These are phyloP conservation scores for Aurifilum marmelostoma DNA, from an alignment of 2,329 filamentous ascomycete species.

Conservation along the genomic window DNA sequence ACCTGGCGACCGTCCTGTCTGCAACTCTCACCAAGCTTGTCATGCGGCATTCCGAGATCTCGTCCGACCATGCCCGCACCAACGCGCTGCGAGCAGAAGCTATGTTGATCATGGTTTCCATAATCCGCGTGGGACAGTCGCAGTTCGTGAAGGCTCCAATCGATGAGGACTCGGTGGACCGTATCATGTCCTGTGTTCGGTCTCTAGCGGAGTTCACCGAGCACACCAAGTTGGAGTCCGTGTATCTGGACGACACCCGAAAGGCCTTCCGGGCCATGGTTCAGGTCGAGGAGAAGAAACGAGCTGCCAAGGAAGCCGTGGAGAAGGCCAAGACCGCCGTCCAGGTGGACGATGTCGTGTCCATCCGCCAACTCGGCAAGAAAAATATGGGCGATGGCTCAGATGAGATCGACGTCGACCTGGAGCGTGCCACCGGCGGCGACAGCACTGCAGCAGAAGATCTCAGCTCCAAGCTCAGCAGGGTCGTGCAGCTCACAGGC, in stretches of 20 bases:
- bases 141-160: constrained; percentile 97
- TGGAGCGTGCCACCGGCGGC: constrained; percentile 92
- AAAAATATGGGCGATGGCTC: constrained; percentile 81
- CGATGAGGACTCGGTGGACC: constrained; percentile 96
- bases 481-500: constrained; percentile 94
- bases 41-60: constrained; percentile 95
- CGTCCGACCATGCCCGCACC: constrained; percentile 79
- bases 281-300: constrained; percentile 95
- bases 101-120: constrained; percentile 99
- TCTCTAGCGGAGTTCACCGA: constrained; percentile 88
- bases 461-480: constrained; percentile 88
- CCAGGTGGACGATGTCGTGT: constrained; percentile 93
- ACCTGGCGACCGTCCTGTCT: constrained; percentile 91
- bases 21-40: constrained; percentile 96
- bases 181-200: constrained; percentile 96
- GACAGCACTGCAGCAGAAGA: constrained; percentile 79
- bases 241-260: constrained; percentile 92
- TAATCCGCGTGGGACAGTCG: constrained; percentile 97
- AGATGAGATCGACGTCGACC: constrained; percentile 85
- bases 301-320: constrained; percentile 88
- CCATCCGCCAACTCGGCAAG: constrained; percentile 90
- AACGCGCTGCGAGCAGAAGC: constrained; percentile 95
- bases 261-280: constrained; percentile 98
- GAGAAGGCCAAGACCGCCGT: constrained; percentile 93
- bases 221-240: constrained; percentile 87